These are phyloP conservation scores for Isatis tinctoria DNA, from an alignment of 345 rosid genomes.

Conservation along the genomic window DNA sequence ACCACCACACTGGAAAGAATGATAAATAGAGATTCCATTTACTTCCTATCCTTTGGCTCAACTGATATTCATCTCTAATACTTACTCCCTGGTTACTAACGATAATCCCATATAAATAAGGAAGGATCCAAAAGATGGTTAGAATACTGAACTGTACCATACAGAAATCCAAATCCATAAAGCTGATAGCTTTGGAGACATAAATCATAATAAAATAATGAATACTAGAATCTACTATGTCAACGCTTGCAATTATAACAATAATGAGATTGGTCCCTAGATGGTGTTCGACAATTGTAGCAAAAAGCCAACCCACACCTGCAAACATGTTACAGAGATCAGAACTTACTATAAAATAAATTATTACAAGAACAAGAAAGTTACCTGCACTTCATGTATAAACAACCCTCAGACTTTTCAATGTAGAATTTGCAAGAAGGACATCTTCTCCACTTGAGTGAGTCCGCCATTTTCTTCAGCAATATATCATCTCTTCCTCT, in stretches of 20 bases:
- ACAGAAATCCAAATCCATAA: background rate
- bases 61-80: background rate
- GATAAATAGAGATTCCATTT: too few relatives aligned
- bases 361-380: background rate
- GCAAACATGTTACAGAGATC: background rate
- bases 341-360: background rate
- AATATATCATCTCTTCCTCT: slow-evolving; percentile 41
- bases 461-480: slow-evolving; percentile 43
- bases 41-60: background rate
- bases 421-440: slow-evolving; percentile 42
- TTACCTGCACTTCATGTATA: slow-evolving; percentile 51
- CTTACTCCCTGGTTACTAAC: background rate
- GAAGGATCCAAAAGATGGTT: background rate
- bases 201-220: background rate
- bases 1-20: background rate
- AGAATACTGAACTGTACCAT: background rate
- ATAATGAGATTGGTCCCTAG: background rate
- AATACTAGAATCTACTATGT: background rate
- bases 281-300: slow-evolving; percentile 35
- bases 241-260: slow-evolving; percentile 16
- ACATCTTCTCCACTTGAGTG: slow-evolving; percentile 45
- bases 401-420: slow-evolving; percentile 43
- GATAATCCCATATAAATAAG: background rate
- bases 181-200: background rate
- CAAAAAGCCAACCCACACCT: slow-evolving; percentile 52